Evolutionary conservation across 2,329 filamentous ascomycete genomes (phyloP).

Genomic region (Fusarium kyushuense): DNA sequence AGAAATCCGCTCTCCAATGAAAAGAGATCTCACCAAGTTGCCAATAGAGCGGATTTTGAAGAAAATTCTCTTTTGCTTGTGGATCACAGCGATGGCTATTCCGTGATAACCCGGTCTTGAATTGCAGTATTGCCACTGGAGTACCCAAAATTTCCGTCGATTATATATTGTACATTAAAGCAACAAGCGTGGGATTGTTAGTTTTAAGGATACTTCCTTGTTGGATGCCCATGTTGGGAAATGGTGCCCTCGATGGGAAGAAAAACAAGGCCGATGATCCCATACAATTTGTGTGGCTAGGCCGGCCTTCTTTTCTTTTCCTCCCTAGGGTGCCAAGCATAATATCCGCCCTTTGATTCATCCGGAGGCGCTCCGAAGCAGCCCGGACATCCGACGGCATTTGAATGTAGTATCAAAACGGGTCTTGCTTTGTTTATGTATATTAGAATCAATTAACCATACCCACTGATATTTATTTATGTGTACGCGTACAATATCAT

Average conservation of each 20-base stretch:
- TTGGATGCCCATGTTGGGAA: neutral
- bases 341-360: neutral
- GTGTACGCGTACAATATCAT: neutral
- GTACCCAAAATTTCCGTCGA: slow-evolving; percentile 4
- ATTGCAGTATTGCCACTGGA: neutral
- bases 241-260: too few relatives aligned
- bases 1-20: neutral
- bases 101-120: neutral
- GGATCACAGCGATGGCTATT: slow-evolving; percentile 6
- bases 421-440: neutral
- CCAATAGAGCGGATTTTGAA: neutral
- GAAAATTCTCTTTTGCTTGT: slow-evolving; percentile 8
- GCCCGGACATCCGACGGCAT: neutral
- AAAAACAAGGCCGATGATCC: too few relatives aligned
- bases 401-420: neutral
- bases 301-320: too few relatives aligned
- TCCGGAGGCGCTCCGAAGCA: slow-evolving; percentile 23
- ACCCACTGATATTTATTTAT: neutral
- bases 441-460: neutral
- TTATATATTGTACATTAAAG: neutral
- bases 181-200: neutral
- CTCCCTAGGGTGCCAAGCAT: too few relatives aligned
- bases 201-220: neutral
- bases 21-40: neutral
- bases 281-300: too few relatives aligned